A percentile compares a stretch with the other conserved stretches of the same genome.
These are phyloP conservation scores for Trifolium repens DNA, from an alignment of 306 rosid species.

Conservation along the genomic window DNA sequence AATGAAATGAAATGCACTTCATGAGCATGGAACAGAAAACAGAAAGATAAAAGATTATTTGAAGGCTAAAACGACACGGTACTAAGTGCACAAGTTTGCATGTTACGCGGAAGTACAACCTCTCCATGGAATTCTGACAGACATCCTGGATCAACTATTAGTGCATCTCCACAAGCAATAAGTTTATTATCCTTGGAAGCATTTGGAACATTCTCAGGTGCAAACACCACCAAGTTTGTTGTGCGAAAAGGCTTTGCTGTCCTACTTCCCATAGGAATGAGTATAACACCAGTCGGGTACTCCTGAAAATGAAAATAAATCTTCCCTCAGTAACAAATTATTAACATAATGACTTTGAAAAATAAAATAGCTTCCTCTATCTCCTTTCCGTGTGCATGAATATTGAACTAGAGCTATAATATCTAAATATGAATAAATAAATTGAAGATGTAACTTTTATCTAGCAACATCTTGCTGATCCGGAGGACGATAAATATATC, in stretches of 20 bases:
- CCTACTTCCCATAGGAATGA: conserved; percentile 82
- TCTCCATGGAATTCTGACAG: conserved; percentile 69
- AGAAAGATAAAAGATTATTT: conserved; percentile 25
- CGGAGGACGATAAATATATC: conserved; percentile 35
- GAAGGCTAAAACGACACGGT: conserved; percentile 28
- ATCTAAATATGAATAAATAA: not conserved
- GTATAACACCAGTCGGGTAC: conserved; percentile 74
- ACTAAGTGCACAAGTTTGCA: conserved; percentile 29
- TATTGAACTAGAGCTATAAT: conserved; percentile 29
- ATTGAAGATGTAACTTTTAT: conserved; percentile 14
- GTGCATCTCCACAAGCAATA: conserved; percentile 78
- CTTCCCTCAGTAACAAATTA: conserved; percentile 33
- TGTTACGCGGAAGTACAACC: conserved; percentile 56
- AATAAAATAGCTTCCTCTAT: conserved; percentile 19
- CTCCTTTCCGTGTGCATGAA: conserved; percentile 26
- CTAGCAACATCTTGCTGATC: conserved; percentile 15
- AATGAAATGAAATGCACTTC: conserved; percentile 34
- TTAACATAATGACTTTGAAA: conserved; percentile 25
- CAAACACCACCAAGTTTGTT: conserved; percentile 78
- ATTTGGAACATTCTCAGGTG: conserved; percentile 59
- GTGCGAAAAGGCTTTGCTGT: conserved; percentile 73
- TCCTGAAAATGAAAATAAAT: conserved; percentile 59
- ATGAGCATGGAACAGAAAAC: conserved; percentile 26
- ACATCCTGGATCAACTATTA: conserved; percentile 93
- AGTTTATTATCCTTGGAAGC: conserved; percentile 44